A percentile compares a stretch with the other conserved stretches of the same genome.
Conservation (phyloP, 345 rosid species). For the Eucalyptus cloeziana region DNA sequence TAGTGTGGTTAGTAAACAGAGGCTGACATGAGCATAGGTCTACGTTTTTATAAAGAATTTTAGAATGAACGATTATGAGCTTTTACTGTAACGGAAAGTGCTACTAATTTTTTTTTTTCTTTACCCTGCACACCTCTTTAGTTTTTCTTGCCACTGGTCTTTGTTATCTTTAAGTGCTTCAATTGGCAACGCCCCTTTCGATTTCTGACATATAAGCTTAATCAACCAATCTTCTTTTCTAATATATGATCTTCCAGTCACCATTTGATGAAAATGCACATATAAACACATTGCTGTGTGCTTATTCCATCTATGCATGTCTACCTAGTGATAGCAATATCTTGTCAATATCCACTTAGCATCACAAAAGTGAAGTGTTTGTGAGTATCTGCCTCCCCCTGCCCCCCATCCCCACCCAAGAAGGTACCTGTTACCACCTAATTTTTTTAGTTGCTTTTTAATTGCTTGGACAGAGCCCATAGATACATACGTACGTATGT, state of each 20-base stretch:
- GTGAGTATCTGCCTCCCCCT: neutral
- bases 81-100: rapidly evolving
- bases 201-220: neutral
- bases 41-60: neutral
- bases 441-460: no score
- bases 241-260: no score
- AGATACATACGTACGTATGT: rapidly evolving
- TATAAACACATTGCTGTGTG: no score
- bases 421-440: no score
- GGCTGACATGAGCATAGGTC: rapidly evolving
- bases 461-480: no score
- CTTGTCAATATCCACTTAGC: neutral
- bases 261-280: no score
- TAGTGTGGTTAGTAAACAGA: neutral
- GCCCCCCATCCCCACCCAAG: neutral
- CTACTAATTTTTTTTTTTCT: neutral
- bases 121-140: neutral
- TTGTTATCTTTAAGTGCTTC: neutral
- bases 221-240: no score
- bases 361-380: neutral
- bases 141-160: neutral
- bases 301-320: no score
- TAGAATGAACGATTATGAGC: neutral
- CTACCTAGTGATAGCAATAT: no score
- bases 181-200: neutral